phyloP scores from a whole-genome alignment of 2,329 filamentous ascomycete genomes.

The Myriosclerotinia duriaeana region DNA sequence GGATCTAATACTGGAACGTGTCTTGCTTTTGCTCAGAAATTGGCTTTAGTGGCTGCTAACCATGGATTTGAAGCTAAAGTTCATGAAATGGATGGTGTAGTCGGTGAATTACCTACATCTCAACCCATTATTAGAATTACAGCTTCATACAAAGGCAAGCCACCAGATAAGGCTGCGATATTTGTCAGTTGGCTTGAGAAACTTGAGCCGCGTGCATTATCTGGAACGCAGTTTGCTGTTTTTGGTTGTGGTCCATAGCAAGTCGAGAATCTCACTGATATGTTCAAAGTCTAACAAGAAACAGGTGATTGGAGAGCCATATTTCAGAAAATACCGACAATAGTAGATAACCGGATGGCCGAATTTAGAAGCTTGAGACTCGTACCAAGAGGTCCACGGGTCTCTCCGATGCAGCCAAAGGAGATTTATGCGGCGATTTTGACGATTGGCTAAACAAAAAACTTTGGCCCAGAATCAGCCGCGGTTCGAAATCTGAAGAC shows the following conservation, averaged over 20 bases:
- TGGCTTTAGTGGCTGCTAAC: conserved; percentile 57
- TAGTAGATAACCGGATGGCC: conserved; percentile 49
- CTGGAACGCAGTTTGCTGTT: too few relatives aligned
- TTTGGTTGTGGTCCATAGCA: too few relatives aligned
- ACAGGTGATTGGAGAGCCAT: too few relatives aligned
- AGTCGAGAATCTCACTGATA: too few relatives aligned
- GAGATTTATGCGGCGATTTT: conserved; percentile 67
- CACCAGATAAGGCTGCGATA: too few relatives aligned
- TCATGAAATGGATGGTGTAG: conserved; percentile 60
- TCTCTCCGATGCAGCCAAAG: conserved; percentile 2
- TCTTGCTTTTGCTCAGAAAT: conserved; percentile 62
- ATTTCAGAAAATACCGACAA: conserved; percentile 54
- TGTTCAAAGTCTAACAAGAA: too few relatives aligned
- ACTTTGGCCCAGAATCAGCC: conserved; percentile 46
- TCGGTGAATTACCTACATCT: conserved; percentile 57
- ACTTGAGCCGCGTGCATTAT: too few relatives aligned
- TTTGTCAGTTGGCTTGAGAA: too few relatives aligned
- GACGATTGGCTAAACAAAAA: conserved; percentile 64
- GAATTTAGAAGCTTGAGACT: background rate
- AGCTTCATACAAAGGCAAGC: conserved; percentile 46
- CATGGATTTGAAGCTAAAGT: conserved; percentile 58
- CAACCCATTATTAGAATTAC: conserved; percentile 66
- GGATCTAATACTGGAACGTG: conserved; percentile 77
- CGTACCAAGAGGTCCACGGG: background rate
- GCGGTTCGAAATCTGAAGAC: background rate